These are phyloP conservation scores for Flaveria bidentis DNA, from an alignment of 129 eudicot species.

Conservation along the genomic window DNA sequence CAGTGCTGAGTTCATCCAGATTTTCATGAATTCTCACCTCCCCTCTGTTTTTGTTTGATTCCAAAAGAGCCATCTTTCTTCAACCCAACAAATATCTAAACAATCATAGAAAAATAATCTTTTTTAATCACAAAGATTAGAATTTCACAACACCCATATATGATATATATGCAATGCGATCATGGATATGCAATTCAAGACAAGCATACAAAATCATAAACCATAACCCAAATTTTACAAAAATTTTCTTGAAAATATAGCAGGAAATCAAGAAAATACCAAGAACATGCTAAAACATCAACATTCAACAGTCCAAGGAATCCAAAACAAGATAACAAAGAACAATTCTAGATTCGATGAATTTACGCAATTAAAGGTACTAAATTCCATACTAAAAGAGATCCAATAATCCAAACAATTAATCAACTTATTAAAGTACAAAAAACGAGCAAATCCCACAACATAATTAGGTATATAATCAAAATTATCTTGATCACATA, in stretches of 20 bases:
- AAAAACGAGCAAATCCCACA: too few relatives aligned
- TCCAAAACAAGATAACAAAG: slow-evolving; percentile 28
- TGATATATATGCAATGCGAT: slow-evolving; percentile 25
- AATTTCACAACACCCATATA: slow-evolving; percentile 1
- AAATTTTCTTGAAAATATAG: slow-evolving; percentile 14
- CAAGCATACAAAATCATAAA: neutral
- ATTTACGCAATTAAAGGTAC: too few relatives aligned
- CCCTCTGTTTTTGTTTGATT: slow-evolving; percentile 52
- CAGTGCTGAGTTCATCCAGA: slow-evolving; percentile 73
- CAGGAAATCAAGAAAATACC: slow-evolving; percentile 16
- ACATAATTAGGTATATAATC: slow-evolving; percentile 15
- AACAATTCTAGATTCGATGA: slow-evolving; percentile 8
- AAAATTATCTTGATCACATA: slow-evolving; percentile 31
- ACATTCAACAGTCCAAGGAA: neutral
- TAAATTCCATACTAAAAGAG: too few relatives aligned
- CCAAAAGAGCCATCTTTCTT: slow-evolving; percentile 52
- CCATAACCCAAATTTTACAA: neutral
- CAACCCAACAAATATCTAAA: slow-evolving; percentile 25
- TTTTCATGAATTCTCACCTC: slow-evolving; percentile 70
- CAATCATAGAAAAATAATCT: neutral
- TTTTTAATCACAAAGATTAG: slow-evolving; percentile 9
- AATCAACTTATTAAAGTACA: too few relatives aligned
- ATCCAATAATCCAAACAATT: too few relatives aligned
- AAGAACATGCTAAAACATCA: slow-evolving; percentile 23
- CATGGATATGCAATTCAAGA: slow-evolving; percentile 10